A percentile compares a stretch with the other conserved stretches of the same genome.
Conservation (phyloP, 2,329 filamentous ascomycete species). For the Amauroascus niger region DNA sequence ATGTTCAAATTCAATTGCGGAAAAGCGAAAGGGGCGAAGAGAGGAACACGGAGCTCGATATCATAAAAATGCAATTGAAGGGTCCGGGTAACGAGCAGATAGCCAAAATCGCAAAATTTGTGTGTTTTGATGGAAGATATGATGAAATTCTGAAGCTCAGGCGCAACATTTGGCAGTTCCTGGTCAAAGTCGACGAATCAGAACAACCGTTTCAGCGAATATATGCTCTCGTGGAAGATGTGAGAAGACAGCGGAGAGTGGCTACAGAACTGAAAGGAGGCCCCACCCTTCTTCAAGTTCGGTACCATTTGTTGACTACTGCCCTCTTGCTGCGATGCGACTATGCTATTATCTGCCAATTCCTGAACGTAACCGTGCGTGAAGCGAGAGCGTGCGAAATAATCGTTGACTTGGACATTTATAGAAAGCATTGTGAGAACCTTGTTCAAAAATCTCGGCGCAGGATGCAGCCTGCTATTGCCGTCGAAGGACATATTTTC, state of each 20-base stretch:
- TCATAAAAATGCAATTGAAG: not conserved
- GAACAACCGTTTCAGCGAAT: slow-evolving; percentile 7
- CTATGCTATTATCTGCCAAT: slow-evolving; percentile 5
- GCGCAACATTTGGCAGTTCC: slow-evolving; percentile 3
- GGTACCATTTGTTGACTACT: slow-evolving; percentile 1
- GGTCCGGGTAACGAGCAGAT: not conserved
- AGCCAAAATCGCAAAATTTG: not conserved
- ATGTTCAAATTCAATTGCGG: not conserved
- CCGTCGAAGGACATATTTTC: slow-evolving; percentile 45
- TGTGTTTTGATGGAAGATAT: not conserved
- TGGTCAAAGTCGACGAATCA: slow-evolving; percentile 1
- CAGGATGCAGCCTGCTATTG: slow-evolving; percentile 34
- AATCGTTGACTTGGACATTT: not conserved
- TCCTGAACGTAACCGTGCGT: not conserved
- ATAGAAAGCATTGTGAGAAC: not conserved
- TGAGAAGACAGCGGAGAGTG: not conserved
- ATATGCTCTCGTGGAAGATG: slow-evolving; percentile 4
- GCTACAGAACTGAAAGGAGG: not conserved
- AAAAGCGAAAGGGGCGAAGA: not conserved
- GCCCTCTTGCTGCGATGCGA: slow-evolving; percentile 5
- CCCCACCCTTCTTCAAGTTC: slow-evolving; percentile 4
- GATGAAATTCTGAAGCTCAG: not conserved
- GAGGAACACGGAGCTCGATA: not conserved
- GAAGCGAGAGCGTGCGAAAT: not conserved
- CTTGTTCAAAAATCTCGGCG: slow-evolving; percentile 35